Conservation (phyloP, 768 basidiomycete genomes). For the Chalciporus piperatus region DNA sequence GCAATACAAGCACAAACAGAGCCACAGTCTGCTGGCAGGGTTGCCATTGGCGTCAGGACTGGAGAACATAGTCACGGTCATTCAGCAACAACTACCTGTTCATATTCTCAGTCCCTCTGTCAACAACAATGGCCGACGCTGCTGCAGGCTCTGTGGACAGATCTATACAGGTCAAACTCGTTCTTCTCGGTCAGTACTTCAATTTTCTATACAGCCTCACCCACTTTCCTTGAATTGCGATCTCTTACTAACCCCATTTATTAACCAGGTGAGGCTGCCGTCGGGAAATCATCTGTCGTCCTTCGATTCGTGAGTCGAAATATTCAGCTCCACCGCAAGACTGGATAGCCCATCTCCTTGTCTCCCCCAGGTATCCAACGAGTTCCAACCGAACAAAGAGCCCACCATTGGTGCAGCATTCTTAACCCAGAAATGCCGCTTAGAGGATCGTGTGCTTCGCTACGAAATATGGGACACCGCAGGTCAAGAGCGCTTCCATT, state of each 20-base stretch:
- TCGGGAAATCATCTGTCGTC: conserved; percentile 98
- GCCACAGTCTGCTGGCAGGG: no score
- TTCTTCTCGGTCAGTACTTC: conserved; percentile 76
- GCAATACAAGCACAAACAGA: conserved; percentile 25
- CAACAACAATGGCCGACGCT: conserved; percentile 62
- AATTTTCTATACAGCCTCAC: neutral
- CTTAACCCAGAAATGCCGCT: conserved; percentile 90
- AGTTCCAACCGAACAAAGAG: conserved; percentile 98
- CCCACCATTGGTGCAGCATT: conserved; percentile 98
- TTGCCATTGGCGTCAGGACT: neutral
- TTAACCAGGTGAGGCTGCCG: conserved; percentile 89
- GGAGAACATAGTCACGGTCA: neutral
- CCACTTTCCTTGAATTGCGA: neutral
- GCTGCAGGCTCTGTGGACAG: conserved; percentile 77
- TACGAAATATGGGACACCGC: conserved; percentile 99
- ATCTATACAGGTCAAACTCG: conserved; percentile 97
- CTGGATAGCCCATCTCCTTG: neutral
- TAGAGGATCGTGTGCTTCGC: conserved; percentile 89
- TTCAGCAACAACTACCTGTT: neutral
- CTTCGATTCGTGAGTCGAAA: conserved; percentile 79
- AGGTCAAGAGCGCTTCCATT: conserved; percentile 96
- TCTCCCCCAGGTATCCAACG: conserved; percentile 75
- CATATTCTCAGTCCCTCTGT: conserved; percentile 2
- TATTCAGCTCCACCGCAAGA: conserved; percentile 2
- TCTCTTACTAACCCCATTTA: neutral